phyloP scores from a whole-genome alignment of 2,329 filamentous ascomycete species.

The Aspergillus sp. region DNA sequence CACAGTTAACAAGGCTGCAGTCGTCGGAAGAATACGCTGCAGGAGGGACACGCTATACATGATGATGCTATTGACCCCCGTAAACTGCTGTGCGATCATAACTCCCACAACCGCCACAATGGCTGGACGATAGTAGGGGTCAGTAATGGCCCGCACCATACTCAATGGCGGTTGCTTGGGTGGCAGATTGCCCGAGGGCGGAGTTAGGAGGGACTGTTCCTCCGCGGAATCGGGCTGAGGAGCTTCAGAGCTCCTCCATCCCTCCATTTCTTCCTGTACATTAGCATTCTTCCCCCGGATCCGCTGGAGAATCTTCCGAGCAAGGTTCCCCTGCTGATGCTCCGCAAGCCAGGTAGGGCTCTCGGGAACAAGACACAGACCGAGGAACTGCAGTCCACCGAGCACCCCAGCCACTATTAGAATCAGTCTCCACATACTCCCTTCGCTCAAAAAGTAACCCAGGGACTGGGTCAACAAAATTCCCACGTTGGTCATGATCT shows the following conservation, averaged over 20 bases:
- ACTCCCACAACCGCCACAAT: slow-evolving; percentile 83
- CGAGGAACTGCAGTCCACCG: slow-evolving; percentile 64
- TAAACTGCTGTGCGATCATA: slow-evolving; percentile 91
- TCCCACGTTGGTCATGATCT: slow-evolving; percentile 90
- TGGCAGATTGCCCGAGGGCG: slow-evolving; percentile 61
- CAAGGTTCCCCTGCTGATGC: slow-evolving; percentile 59
- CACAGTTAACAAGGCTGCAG: slow-evolving; percentile 81
- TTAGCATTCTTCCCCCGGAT: slow-evolving; percentile 70
- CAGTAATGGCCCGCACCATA: slow-evolving; percentile 62
- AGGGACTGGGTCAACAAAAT: slow-evolving; percentile 81
- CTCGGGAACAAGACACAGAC: slow-evolving; percentile 76
- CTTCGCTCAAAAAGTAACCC: slow-evolving; percentile 83
- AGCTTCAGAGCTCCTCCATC: slow-evolving; percentile 50
- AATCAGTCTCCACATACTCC: slow-evolving; percentile 78
- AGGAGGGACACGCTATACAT: slow-evolving; percentile 97
- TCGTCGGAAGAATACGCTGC: slow-evolving; percentile 74
- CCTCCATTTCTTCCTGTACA: slow-evolving; percentile 69
- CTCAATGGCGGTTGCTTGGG: slow-evolving; percentile 66
- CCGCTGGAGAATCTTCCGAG: slow-evolving; percentile 67
- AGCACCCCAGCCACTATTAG: slow-evolving; percentile 70
- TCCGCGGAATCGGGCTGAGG: slow-evolving; percentile 50
- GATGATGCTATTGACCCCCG: slow-evolving; percentile 93
- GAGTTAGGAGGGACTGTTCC: slow-evolving; percentile 66
- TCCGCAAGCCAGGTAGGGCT: slow-evolving; percentile 83
- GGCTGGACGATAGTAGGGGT: slow-evolving; percentile 68